Evolutionary conservation across 2,329 filamentous ascomycete species (phyloP).

Genomic region (Fusarium coicis): DNA sequence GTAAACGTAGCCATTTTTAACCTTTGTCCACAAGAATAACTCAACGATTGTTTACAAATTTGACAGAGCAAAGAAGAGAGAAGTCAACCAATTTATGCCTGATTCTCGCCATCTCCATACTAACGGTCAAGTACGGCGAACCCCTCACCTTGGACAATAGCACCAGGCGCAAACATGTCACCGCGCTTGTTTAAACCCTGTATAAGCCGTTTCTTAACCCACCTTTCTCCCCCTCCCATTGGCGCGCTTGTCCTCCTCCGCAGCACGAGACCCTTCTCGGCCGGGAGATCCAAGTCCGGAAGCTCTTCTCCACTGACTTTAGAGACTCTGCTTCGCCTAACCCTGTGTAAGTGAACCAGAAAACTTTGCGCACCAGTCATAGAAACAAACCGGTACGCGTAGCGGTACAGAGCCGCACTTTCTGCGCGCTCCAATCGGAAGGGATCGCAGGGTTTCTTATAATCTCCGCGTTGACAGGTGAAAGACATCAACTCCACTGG

Average conservation of each 20-base stretch:
- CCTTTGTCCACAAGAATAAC: neutral
- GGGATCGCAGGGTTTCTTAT: neutral
- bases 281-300: neutral
- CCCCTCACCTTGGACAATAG: neutral
- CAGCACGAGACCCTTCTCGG: neutral
- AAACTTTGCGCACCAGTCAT: slow-evolving; percentile 21
- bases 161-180: neutral
- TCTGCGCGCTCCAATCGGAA: slow-evolving; percentile 21
- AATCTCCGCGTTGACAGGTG: neutral
- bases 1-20: slow-evolving; percentile 78
- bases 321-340: neutral
- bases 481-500: neutral
- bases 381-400: neutral
- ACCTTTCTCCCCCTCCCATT: neutral
- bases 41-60: neutral
- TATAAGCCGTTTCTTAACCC: neutral
- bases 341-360: neutral
- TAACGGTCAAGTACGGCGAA: slow-evolving; percentile 6
- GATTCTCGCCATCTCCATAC: neutral
- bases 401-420: slow-evolving; percentile 7
- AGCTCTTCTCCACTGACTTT: neutral
- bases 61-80: neutral
- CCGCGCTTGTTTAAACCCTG: neutral
- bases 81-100: slow-evolving; percentile 1
- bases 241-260: neutral